These are phyloP conservation scores for Daedaleopsis sinensis DNA, from an alignment of 768 basidiomycete genomes.

Conservation along the genomic window DNA sequence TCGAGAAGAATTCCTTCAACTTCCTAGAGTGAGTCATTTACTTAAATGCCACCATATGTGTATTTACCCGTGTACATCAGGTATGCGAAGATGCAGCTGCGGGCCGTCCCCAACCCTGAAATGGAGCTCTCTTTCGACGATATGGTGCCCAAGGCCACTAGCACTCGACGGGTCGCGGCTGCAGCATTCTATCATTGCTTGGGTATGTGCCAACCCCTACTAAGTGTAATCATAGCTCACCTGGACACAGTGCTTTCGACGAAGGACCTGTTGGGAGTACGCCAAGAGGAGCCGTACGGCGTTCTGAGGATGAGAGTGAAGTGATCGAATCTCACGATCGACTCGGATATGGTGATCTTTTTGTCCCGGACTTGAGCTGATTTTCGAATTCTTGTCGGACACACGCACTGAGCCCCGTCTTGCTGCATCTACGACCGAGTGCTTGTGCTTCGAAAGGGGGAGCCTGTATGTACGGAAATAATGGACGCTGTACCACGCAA, in stretches of 20 bases:
- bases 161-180: slow-evolving; percentile 77
- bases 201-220: slow-evolving; percentile 45
- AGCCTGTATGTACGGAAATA: neutral
- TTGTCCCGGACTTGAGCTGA: neutral
- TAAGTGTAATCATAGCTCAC: neutral
- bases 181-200: slow-evolving; percentile 86
- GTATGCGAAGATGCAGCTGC: slow-evolving; percentile 78
- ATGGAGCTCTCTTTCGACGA: slow-evolving; percentile 61
- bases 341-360: neutral
- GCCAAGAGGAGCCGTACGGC: slow-evolving; percentile 65
- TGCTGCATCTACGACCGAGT: neutral
- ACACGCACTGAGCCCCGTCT: neutral
- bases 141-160: slow-evolving; percentile 65
- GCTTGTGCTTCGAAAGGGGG: too few relatives aligned
- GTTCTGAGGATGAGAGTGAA: slow-evolving; percentile 46
- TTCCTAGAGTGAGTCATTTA: slow-evolving; percentile 71
- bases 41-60: neutral
- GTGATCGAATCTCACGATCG: slow-evolving; percentile 24
- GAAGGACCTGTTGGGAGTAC: slow-evolving; percentile 65
- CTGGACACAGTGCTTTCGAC: slow-evolving; percentile 65
- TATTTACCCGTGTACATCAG: slow-evolving; percentile 39
- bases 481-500: neutral
- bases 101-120: slow-evolving; percentile 52
- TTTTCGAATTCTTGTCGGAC: neutral
- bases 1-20: slow-evolving; percentile 79